phyloP scores from a whole-genome alignment of 371 early-diverging fungal genomes.

The Furculomyces boomerangus region DNA sequence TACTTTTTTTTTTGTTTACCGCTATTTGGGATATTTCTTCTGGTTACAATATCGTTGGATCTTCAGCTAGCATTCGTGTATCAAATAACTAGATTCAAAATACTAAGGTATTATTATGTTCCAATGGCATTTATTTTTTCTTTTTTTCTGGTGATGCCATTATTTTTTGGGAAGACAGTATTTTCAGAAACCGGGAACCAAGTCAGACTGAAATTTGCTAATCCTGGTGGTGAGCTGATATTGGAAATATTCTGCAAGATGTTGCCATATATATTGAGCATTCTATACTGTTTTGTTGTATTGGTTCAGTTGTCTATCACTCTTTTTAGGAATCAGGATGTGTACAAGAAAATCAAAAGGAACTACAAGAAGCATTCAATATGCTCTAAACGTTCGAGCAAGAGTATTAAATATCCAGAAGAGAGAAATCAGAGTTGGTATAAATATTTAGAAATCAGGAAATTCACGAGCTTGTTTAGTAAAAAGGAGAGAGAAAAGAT shows the following conservation, averaged over 20 bases:
- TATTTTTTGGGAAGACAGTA: background rate
- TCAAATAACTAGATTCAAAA: background rate
- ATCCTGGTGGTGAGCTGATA: background rate
- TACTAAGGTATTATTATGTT: background rate
- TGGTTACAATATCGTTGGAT: slow-evolving; percentile 1
- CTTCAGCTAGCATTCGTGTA: slow-evolving; percentile 2
- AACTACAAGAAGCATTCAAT: background rate
- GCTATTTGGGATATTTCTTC: slow-evolving; percentile 1
- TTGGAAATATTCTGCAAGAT: slow-evolving; percentile 1
- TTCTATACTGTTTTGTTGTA: slow-evolving; percentile 2
- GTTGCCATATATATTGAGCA: background rate
- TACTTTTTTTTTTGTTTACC: background rate
- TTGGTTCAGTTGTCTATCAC: background rate
- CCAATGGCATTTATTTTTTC: background rate
- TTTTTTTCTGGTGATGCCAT: background rate
- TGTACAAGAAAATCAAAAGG: background rate
- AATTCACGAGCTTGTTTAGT: background rate
- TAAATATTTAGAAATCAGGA: background rate
- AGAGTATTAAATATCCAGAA: background rate
- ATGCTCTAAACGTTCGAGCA: background rate
- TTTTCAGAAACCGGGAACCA: no score
- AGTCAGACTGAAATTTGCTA: background rate
- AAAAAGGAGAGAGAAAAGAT: background rate
- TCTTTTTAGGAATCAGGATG: background rate
- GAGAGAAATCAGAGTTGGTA: background rate